Evolutionary conservation across 2,329 filamentous ascomycete genomes (phyloP).

Genomic region (Xylaria polymorpha): DNA sequence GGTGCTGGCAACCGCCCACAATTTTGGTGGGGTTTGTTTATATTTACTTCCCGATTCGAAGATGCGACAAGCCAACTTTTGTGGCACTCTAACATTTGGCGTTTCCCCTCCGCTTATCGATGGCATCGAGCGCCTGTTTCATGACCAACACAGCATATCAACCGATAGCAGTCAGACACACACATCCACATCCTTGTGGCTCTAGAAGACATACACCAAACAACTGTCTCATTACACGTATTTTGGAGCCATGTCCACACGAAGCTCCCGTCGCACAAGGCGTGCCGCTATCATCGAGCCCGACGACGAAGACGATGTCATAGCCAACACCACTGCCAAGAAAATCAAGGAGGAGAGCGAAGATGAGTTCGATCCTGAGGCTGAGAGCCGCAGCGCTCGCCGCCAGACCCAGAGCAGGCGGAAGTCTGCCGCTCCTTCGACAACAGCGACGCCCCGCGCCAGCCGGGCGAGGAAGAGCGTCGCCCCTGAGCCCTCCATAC

Average conservation of each 20-base stretch:
- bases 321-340: slow-evolving; percentile 61
- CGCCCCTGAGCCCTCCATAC: slow-evolving; percentile 53
- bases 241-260: slow-evolving; percentile 46
- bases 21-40: slow-evolving; percentile 43
- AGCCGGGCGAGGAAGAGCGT: slow-evolving; percentile 56
- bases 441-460: slow-evolving; percentile 43
- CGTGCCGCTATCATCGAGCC: slow-evolving; percentile 81
- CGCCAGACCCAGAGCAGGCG: slow-evolving; percentile 59
- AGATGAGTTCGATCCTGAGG: slow-evolving; percentile 83
- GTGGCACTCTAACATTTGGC: slow-evolving; percentile 3
- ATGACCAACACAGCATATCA: slow-evolving; percentile 20
- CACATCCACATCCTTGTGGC: no score
- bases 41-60: slow-evolving; percentile 41
- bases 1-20: slow-evolving; percentile 20
- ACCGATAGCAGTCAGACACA: neutral
- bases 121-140: slow-evolving; percentile 5
- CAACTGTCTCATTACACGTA: neutral
- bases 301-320: slow-evolving; percentile 77
- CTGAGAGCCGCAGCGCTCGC: slow-evolving; percentile 62
- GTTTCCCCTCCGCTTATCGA: slow-evolving; percentile 13
- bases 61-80: slow-evolving; percentile 11
- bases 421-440: slow-evolving; percentile 53
- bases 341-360: slow-evolving; percentile 71
- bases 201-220: no score
- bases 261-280: slow-evolving; percentile 65